Base-by-base conservation (phyloP, 1,284 basidiomycete species). In the Microbotryomycetes sp. region DNA sequence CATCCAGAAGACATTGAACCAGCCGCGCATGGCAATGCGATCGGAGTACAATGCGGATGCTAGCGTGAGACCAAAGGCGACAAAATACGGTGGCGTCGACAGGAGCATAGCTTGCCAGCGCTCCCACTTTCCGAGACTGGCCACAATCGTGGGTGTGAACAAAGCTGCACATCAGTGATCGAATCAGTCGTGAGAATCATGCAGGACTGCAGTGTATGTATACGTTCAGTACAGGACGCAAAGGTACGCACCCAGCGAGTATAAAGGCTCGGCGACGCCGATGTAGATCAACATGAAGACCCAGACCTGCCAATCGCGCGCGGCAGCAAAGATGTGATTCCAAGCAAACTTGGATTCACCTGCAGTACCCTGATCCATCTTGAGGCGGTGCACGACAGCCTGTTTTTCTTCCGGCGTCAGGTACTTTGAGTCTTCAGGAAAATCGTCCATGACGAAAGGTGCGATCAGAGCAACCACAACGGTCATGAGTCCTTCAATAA, bases 71-170 rank as follows among this genome's bases (percentile, higher is more conserved):
- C 54, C 4, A 52, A 63, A 62, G 16, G 56, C 54, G 3, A 60
- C 46, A 26, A 58, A n/a, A 32, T 61, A 62, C 66, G 74, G 76
- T 51, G 78, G 77, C 6, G 76, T 75, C 32, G 73, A 74, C 22
- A 79, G 71, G 2, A 78, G 74, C 32, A 77, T 73, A 6, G 77
- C 76, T 62, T 78, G 76, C 5, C 76, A 61, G 0, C 69, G 69
- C 0, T 74, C 70, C 68, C 73, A 79, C 25, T 58, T 72, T 47
- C 78, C 79, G n/a, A 80, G 74, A 19, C 70, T 57, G 2, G 72
- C 64, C 48, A 80, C 74, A 64, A 80, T 77, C 7, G 77, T 76
- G 0, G 79, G 79, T 2, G 74, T 71, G 71, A 79, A 79, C 28
- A 62, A 56, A 3, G 56, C 52, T n/a, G n/a, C n/a, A n/a, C n/a